phyloP scores from a whole-genome alignment of 345 rosid species.

The Ceriops tagal region DNA sequence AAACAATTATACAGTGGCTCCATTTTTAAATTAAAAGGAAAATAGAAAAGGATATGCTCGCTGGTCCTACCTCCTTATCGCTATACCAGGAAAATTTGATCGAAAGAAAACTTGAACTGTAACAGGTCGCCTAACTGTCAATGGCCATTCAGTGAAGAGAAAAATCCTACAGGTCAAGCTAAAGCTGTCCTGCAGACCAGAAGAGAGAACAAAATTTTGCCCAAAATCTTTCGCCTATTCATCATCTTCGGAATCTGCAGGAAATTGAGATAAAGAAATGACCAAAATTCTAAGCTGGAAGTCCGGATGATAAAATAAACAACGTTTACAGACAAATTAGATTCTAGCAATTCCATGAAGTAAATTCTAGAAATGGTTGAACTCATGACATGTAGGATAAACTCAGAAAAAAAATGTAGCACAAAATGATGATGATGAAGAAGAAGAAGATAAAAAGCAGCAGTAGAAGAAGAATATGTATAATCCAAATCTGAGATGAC shows the following conservation, averaged over 20 bases:
- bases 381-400: no score
- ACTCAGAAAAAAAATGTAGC: no score
- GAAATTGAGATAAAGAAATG: conserved; percentile 12
- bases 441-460: no score
- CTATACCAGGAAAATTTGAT: conserved; percentile 20
- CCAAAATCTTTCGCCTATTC: conserved; percentile 46
- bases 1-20: conserved; percentile 34
- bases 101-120: conserved; percentile 5
- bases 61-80: conserved; percentile 21
- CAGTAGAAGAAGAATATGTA: no score
- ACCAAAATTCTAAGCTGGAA: not conserved
- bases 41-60: conserved; percentile 12
- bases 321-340: not conserved
- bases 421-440: no score
- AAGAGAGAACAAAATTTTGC: conserved; percentile 7
- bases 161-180: conserved; percentile 18
- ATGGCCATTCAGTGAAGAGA: conserved; percentile 14
- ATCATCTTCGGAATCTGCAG: conserved; percentile 94
- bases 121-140: conserved; percentile 21
- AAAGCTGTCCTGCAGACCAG: conserved; percentile 15
- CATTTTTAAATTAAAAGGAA: conserved; percentile 38
- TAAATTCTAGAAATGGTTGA: no score
- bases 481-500: no score
- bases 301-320: not conserved
- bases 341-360: no score